Base-by-base conservation (phyloP, 176 grass and related monocot species). In the Triticum timopheevii region DNA sequence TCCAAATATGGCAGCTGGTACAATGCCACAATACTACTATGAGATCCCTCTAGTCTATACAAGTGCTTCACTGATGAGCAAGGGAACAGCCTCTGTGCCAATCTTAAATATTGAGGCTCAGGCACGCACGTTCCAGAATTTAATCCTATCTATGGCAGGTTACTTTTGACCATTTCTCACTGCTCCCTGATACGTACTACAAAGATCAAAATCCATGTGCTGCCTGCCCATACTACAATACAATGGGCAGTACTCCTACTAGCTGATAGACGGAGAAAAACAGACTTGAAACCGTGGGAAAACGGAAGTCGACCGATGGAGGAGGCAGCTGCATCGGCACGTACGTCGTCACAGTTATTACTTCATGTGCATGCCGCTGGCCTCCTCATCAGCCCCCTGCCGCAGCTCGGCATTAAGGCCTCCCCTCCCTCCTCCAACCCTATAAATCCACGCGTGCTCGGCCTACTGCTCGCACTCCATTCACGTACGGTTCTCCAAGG, bases 361-460 rank as follows among this genome's bases (percentile, higher is more conserved):
- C 49, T 52, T 52, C 0, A 17, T 52, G 49, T 52, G 39, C 39
- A 36, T 36, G 45, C 13, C 13, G 38, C 38, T 39, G 22, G 33
- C 65, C 16, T 39, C 33, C 22, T 47, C 85, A 33, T 71, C 89
- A 38, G 66, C 85, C 80, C 81, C 74, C 77, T 70, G 16, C 34
- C 34, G 1, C 19, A 13, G 52, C 78, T 61, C 24, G 13, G 28
- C 82, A 78, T 82, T 88, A 72, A 88, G 61, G 23, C 4, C 45
- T 50, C 72, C 16, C 23, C 35, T 0, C 13, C 44, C 44, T 49
- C 45, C 34, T 5, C 44, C 39, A 79, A 83, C 23, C 80, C 81
- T 92, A 87, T 93, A 93, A 90, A 93, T 87, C 87, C 80, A 68
- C 35, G 35, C 35, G 35, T 36, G 35, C 35, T 36, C 35, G 38